Evolutionary conservation across 1,139 yeast species (phyloP).

Genomic region (Taphrina populina): DNA sequence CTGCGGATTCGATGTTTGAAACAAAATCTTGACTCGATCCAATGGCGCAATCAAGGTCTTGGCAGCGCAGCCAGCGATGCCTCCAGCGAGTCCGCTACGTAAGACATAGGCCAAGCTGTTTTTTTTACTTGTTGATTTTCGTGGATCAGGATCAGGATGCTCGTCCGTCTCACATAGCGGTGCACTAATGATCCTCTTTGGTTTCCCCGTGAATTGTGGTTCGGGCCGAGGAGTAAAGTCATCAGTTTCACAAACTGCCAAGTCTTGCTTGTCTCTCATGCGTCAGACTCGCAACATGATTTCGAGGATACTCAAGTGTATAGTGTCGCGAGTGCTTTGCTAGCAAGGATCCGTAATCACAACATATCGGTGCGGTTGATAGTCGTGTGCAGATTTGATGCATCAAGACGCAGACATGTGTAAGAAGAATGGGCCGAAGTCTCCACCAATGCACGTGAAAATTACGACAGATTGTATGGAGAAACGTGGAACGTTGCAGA

Average conservation of each 20-base stretch:
- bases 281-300: not conserved
- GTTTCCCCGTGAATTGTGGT: not conserved
- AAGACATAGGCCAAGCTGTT: conserved; percentile 61
- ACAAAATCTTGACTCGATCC: conserved; percentile 88
- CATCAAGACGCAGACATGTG: too few species aligned
- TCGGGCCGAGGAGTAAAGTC: conserved; percentile 12
- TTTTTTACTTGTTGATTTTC: not conserved
- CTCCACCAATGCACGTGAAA: too few species aligned
- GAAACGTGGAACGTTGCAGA: too few species aligned
- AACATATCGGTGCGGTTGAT: too few species aligned
- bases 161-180: conserved; percentile 14
- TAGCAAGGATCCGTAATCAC: too few species aligned
- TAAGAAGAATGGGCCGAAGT: too few species aligned
- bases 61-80: conserved; percentile 92
- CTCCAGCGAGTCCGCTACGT: conserved; percentile 90
- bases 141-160: not conserved
- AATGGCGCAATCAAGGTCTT: conserved; percentile 93
- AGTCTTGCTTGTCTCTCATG: not conserved
- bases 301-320: not conserved
- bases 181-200: not conserved
- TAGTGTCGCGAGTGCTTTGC: not conserved
- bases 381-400: too few species aligned
- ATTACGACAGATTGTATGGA: not conserved
- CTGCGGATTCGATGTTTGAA: conserved; percentile 93
- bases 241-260: conserved; percentile 20